phyloP scores from a whole-genome alignment of 371 early-diverging fungal genomes.

The Mucor velutinosus region DNA sequence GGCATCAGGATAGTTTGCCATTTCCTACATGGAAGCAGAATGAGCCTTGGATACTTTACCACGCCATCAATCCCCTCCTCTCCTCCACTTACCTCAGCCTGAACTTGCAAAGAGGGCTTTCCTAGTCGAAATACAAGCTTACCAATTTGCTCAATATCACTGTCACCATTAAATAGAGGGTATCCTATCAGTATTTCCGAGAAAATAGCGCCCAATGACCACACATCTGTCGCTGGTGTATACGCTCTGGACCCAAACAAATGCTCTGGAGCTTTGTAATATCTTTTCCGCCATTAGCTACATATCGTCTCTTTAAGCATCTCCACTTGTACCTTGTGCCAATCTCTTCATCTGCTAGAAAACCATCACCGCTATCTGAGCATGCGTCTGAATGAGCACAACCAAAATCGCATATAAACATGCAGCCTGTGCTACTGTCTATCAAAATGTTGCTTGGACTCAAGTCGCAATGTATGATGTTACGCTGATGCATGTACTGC shows the following conservation, averaged over 20 bases:
- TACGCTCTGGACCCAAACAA: constrained; percentile 41
- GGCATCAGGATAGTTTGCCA: constrained; percentile 39
- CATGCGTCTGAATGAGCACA: constrained; percentile 49
- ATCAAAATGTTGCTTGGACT: constrained; percentile 76
- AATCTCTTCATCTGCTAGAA: constrained; percentile 27
- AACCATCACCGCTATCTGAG: not conserved
- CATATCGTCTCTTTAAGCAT: too few relatives aligned
- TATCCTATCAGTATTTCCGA: constrained; percentile 32
- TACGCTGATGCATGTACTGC: constrained; percentile 56
- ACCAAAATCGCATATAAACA: constrained; percentile 87
- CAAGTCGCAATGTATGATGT: constrained; percentile 76
- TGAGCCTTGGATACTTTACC: not conserved
- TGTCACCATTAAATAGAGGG: constrained; percentile 41
- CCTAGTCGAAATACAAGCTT: constrained; percentile 38
- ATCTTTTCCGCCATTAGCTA: constrained; percentile 15
- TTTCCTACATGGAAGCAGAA: constrained; percentile 27
- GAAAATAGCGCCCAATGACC: constrained; percentile 48
- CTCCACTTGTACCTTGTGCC: constrained; percentile 37
- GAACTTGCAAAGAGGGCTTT: constrained; percentile 26
- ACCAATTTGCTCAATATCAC: constrained; percentile 50
- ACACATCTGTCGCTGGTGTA: constrained; percentile 44
- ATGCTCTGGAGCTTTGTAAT: constrained; percentile 53
- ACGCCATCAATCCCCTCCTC: not conserved
- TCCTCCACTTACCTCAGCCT: constrained; percentile 28
- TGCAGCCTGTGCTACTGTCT: constrained; percentile 35